A percentile compares a stretch with the other conserved stretches of the same genome.
Evolutionary conservation across 768 basidiomycete species (phyloP).

Genomic region (Amyloporia xantha): DNA sequence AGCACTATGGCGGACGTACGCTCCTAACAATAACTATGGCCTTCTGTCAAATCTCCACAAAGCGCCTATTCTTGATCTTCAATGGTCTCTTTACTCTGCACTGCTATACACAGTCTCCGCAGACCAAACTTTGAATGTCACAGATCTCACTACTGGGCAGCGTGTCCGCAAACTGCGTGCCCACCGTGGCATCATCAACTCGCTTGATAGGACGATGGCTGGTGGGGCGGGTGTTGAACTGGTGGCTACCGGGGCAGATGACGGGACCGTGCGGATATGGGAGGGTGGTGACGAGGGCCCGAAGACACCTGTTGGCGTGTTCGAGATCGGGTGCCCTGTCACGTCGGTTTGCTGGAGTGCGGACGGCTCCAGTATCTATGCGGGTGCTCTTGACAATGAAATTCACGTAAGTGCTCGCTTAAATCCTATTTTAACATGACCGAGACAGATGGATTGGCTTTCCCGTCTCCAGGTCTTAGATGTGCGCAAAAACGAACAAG

Average conservation of each 20-base stretch:
- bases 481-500: constrained; percentile 74
- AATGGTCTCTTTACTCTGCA: constrained; percentile 76
- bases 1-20: constrained; percentile 90
- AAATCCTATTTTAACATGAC: constrained; percentile 2
- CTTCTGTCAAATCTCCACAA: constrained; percentile 79
- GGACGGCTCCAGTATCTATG: constrained; percentile 84
- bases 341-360: constrained; percentile 90
- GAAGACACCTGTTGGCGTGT: constrained; percentile 72
- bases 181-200: constrained; percentile 88
- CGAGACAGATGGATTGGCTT: constrained; percentile 5
- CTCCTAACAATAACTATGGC: constrained; percentile 91
- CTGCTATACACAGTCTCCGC: constrained; percentile 79
- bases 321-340: constrained; percentile 84
- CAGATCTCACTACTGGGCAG: constrained; percentile 80
- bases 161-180: constrained; percentile 78
- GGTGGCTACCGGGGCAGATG: constrained; percentile 83
- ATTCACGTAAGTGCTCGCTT: constrained; percentile 65
- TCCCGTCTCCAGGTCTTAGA: constrained; percentile 76
- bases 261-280: constrained; percentile 89
- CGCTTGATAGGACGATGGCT: constrained; percentile 80
- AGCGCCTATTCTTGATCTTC: constrained; percentile 87
- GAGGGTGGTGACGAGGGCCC: constrained; percentile 72
- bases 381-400: constrained; percentile 94
- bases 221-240: constrained; percentile 82
- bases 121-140: constrained; percentile 76